Evolutionary conservation across 306 rosid genomes (phyloP).

Genomic region (Dryas alaskensis): DNA sequence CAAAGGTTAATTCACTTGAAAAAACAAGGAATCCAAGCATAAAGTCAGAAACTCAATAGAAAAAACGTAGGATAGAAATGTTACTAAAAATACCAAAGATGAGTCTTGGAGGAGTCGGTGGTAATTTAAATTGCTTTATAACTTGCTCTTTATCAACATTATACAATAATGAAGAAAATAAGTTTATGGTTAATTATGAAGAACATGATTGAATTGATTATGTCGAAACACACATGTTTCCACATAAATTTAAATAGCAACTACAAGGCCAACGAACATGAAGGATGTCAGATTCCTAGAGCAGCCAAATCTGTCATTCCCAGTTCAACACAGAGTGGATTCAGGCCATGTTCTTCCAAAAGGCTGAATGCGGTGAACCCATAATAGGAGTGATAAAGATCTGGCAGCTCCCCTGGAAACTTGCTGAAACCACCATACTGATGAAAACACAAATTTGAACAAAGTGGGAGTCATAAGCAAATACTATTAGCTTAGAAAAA

Average conservation of each 20-base stretch:
- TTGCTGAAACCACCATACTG: conserved; percentile 95
- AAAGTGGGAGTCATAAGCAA: conserved; percentile 21
- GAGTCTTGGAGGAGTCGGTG: too few relatives aligned
- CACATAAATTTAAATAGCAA: too few relatives aligned
- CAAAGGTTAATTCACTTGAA: neutral
- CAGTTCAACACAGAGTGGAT: conserved; percentile 55
- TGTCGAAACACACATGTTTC: neutral
- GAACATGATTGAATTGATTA: neutral
- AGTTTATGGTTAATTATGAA: neutral
- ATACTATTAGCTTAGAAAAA: conserved; percentile 2
- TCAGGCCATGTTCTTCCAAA: conserved; percentile 65
- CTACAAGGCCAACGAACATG: conserved; percentile 4
- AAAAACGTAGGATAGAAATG: too few relatives aligned
- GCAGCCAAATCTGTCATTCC: conserved; percentile 62
- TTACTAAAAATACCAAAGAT: too few relatives aligned
- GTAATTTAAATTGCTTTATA: too few relatives aligned
- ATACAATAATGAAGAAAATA: neutral
- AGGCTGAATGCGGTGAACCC: conserved; percentile 85
- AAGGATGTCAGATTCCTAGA: conserved; percentile 34
- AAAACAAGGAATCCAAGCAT: too few relatives aligned
- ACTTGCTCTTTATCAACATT: too few relatives aligned
- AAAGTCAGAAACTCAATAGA: too few relatives aligned
- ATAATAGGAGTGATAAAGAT: conserved; percentile 79
- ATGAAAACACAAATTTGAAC: conserved; percentile 29
- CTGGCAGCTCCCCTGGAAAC: conserved; percentile 64